Conservation (phyloP, 208 protist genomes). For the Leishmania gerbilli region DNA sequence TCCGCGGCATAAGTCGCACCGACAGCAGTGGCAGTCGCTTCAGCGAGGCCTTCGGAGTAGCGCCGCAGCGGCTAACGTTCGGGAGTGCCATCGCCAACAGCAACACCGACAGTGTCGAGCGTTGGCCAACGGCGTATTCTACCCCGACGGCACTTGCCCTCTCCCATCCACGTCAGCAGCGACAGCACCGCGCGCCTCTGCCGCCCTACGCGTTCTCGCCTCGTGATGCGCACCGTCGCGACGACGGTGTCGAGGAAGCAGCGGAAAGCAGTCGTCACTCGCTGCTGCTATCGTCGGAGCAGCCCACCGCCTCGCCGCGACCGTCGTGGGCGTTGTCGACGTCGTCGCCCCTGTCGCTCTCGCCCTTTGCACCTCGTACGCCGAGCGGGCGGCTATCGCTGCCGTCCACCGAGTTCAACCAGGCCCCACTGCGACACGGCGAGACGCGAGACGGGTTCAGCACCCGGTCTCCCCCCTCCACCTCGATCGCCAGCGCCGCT, state of each 20-base stretch:
- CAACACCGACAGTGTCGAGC: constrained; percentile 19
- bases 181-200: not conserved
- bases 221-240: not conserved
- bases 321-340: constrained; percentile 6
- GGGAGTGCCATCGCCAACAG: constrained; percentile 19
- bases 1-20: not conserved
- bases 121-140: constrained; percentile 16
- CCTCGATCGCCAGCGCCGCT: not conserved
- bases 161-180: not conserved
- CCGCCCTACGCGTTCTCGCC: constrained; percentile 13
- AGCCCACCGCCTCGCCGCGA: constrained; percentile 2
- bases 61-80: constrained; percentile 32
- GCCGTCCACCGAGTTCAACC: constrained; percentile 13
- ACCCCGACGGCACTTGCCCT: not conserved
- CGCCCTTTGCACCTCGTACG: constrained; percentile 11
- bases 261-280: not conserved
- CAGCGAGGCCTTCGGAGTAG: not conserved
- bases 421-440: constrained; percentile 9
- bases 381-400: constrained; percentile 21
- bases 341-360: not conserved
- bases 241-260: not conserved
- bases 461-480: not conserved
- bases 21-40: constrained; percentile 4
- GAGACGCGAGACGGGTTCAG: constrained; percentile 1
- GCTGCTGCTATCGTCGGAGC: constrained; percentile 3